Evolutionary conservation across 2,329 filamentous ascomycete species (phyloP), one percentile per base, ranked within the genome.

Genomic region (Scedosporium minutisporum): DNA sequence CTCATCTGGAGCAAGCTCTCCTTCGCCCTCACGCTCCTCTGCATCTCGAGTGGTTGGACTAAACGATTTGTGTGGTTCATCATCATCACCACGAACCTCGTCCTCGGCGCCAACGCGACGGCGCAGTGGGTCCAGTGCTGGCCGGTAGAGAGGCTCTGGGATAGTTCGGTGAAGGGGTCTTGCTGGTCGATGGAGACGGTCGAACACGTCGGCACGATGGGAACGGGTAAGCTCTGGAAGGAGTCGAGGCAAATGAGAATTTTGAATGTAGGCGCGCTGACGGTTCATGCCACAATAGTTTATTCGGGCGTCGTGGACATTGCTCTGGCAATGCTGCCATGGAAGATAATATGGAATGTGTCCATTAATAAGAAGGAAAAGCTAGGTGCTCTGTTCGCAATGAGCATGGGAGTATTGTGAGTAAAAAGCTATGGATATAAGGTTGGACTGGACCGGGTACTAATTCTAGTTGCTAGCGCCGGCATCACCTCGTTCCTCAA

Each of bases 321-420:
- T 12, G 64, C 73, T 2, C 66, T 78, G 9, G 75, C 75, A 0
- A 27, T 75, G 0, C 63, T 78, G 2, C 76, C 76, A 0, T 76
- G 74, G 75, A 71, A 68, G 29, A 72, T 78, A 10, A 71, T 78
- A 44, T 74, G 73, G 74, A 68, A 67, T 0, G 66, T 75, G n/a
- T 69, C 69, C 3, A 75, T 77, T 70, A 74, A 69, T 62, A 68
- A 67, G 48, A 74, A 71, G 63, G 76, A 77, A 58, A 76, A 76
- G 58, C 60, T 75, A 5, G 75, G 75, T 2, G 75, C 75, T 0
- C 63, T 72, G 7, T 65, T 75, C 1, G 75, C 75, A 4, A 77
- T 78, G 76, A 76, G 74, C 65, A 73, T 77, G 68, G 75, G 76
- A 0, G 63, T 77, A 1, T 74, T 78, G 74, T 75, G 65, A 66